Percentiles rank a stretch among this genome's conserved stretches.
Evolutionary conservation across 129 eudicot genomes (phyloP).

Genomic region (Artemisia tridentata): DNA sequence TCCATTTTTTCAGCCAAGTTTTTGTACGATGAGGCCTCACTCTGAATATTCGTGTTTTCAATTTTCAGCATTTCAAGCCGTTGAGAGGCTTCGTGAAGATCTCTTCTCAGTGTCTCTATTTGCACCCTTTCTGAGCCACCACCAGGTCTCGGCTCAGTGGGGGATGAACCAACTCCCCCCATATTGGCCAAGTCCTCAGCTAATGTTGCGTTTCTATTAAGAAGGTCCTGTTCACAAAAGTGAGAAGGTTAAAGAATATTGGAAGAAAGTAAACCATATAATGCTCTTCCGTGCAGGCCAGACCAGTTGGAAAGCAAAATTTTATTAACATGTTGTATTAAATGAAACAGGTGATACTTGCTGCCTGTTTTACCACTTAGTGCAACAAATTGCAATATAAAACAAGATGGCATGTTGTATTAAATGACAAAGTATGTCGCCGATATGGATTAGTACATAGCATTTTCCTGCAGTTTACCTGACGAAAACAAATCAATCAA

Average conservation of each 20-base stretch:
- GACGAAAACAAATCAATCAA: neutral
- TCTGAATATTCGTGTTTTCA: conserved; percentile 57
- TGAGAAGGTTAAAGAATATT: neutral
- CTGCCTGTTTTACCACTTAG: too few relatives aligned
- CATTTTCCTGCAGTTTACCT: neutral
- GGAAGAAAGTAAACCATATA: neutral
- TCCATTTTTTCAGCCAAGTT: conserved; percentile 61
- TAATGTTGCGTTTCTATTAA: conserved; percentile 71
- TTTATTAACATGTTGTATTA: too few relatives aligned
- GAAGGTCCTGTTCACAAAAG: conserved; percentile 57
- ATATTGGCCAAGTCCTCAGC: conserved; percentile 76
- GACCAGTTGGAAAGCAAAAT: too few relatives aligned
- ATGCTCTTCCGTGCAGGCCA: too few relatives aligned
- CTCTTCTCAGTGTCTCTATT: conserved; percentile 64
- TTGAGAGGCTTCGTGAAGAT: conserved; percentile 65
- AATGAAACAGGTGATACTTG: too few relatives aligned
- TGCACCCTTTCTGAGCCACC: conserved; percentile 70
- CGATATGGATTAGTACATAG: too few relatives aligned
- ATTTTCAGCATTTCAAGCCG: conserved; percentile 56
- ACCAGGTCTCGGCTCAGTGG: conserved; percentile 35
- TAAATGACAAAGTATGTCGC: too few relatives aligned
- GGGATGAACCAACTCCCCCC: conserved; percentile 53
- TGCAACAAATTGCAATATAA: too few relatives aligned
- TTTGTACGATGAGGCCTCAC: conserved; percentile 47
- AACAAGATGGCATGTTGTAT: too few relatives aligned